These are phyloP conservation scores for Dendrostoma leiphaemia DNA, from an alignment of 2,329 filamentous ascomycete genomes.

Conservation along the genomic window DNA sequence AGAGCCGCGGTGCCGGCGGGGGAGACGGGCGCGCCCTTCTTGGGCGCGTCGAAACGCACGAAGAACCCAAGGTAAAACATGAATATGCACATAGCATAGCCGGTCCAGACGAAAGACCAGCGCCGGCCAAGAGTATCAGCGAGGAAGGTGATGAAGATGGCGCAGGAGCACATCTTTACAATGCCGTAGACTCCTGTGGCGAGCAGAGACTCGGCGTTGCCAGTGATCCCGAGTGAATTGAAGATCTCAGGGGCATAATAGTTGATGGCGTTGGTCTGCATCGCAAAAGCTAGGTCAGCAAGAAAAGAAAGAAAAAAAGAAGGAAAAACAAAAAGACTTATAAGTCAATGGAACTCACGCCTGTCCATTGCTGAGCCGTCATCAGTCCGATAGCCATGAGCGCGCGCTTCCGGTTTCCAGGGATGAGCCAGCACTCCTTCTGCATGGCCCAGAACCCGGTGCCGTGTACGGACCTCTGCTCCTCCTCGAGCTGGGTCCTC, in stretches of 20 bases:
- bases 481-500: slow-evolving; percentile 27
- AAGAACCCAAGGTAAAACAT: slow-evolving; percentile 65
- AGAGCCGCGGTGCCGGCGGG: slow-evolving; percentile 52
- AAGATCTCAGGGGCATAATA: slow-evolving; percentile 34
- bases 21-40: slow-evolving; percentile 34
- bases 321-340: background rate
- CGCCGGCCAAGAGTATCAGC: slow-evolving; percentile 60
- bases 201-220: slow-evolving; percentile 53
- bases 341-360: slow-evolving; percentile 30
- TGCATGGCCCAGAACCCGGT: slow-evolving; percentile 24
- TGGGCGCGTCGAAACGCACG: slow-evolving; percentile 44
- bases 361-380: slow-evolving; percentile 74
- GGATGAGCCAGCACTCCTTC: slow-evolving; percentile 30
- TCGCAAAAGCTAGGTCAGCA: background rate
- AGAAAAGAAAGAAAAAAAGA: background rate
- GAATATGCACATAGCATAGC: slow-evolving; percentile 26
- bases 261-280: slow-evolving; percentile 29
- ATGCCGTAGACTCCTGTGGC: slow-evolving; percentile 64
- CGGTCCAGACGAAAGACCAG: slow-evolving; percentile 56
- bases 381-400: slow-evolving; percentile 48
- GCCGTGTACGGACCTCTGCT: slow-evolving; percentile 24
- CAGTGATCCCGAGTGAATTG: slow-evolving; percentile 35
- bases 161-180: slow-evolving; percentile 58
- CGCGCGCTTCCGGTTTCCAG: slow-evolving; percentile 37
- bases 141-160: slow-evolving; percentile 57